Percentiles rank a stretch among this genome's conserved stretches.
These are phyloP conservation scores for Rubia peregrina DNA, from an alignment of 305 asterid genomes.

Conservation along the genomic window DNA sequence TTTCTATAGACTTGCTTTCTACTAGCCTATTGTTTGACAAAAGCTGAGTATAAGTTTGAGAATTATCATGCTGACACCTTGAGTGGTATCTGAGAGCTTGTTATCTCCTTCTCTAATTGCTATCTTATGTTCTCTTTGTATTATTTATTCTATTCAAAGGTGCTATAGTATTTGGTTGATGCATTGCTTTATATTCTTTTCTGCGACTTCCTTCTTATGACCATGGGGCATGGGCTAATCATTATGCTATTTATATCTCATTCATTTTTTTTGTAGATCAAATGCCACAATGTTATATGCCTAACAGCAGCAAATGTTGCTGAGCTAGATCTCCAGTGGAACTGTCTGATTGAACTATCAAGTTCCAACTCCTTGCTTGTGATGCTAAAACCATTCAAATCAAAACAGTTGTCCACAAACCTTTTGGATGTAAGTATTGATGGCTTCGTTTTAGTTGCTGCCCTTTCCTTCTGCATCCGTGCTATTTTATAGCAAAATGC, in stretches of 20 bases:
- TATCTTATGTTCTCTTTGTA: neutral
- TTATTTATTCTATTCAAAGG: neutral
- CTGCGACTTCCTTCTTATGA: neutral
- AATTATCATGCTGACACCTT: neutral
- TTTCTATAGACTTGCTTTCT: neutral
- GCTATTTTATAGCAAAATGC: neutral
- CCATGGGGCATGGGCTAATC: neutral
- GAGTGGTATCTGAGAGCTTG: neutral
- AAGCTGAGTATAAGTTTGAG: neutral
- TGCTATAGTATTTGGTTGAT: neutral
- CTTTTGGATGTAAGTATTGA: slow-evolving; percentile 22
- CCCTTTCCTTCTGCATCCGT: neutral
- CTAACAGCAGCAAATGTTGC: slow-evolving; percentile 59
- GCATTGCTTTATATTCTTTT: neutral
- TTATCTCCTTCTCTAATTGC: neutral
- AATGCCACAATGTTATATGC: slow-evolving; percentile 70
- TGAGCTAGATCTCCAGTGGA: slow-evolving; percentile 73
- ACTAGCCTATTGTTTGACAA: neutral
- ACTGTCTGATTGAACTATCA: slow-evolving; percentile 51
- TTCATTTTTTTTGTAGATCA: slow-evolving; percentile 38
- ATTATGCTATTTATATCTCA: neutral
- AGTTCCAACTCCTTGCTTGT: slow-evolving; percentile 35
- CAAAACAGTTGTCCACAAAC: slow-evolving; percentile 41
- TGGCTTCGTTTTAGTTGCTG: neutral
- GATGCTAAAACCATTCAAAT: slow-evolving; percentile 44